Evolutionary conservation across 176 grass and related monocot genomes (phyloP).

Genomic region (Musa itinerans): DNA sequence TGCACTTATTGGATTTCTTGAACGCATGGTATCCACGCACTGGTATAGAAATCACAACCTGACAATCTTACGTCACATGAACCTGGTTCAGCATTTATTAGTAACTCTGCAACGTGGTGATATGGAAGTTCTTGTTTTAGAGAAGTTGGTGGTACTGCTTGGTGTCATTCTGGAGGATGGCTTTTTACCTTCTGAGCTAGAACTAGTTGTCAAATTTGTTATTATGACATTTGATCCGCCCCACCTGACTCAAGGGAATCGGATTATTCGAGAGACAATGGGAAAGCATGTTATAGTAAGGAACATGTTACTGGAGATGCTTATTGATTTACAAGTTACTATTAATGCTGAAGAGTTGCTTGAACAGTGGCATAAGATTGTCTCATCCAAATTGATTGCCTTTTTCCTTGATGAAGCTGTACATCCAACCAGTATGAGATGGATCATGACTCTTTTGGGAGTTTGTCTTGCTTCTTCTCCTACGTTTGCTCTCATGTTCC

Average conservation of each 20-base stretch:
- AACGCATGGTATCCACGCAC: slow-evolving; percentile 98
- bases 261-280: slow-evolving; percentile 74
- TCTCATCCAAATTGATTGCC: slow-evolving; percentile 79
- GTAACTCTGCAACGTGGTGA: slow-evolving; percentile 97
- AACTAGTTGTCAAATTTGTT: slow-evolving; percentile 92
- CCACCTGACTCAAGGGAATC: slow-evolving; percentile 39
- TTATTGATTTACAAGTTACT: slow-evolving; percentile 95
- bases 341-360: slow-evolving; percentile 76
- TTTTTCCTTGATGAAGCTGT: slow-evolving; percentile 98
- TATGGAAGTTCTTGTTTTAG: slow-evolving; percentile 85
- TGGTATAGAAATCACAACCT: slow-evolving; percentile 96
- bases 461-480: slow-evolving; percentile 88
- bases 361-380: slow-evolving; percentile 98
- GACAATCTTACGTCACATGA: slow-evolving; percentile 84
- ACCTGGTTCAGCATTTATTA: slow-evolving; percentile 91
- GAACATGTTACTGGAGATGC: slow-evolving; percentile 97
- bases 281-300: slow-evolving; percentile 97
- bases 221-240: slow-evolving; percentile 99
- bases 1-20: slow-evolving; percentile 86
- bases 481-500: slow-evolving; percentile 77
- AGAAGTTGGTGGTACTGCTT: slow-evolving; percentile 92
- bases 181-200: slow-evolving; percentile 85
- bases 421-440: slow-evolving; percentile 97
- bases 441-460: slow-evolving; percentile 91
- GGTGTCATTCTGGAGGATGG: slow-evolving; percentile 98